These are phyloP conservation scores for Vanderwaltozyma polyspora DNA, from an alignment of 805 yeast species.

Conservation along the genomic window DNA sequence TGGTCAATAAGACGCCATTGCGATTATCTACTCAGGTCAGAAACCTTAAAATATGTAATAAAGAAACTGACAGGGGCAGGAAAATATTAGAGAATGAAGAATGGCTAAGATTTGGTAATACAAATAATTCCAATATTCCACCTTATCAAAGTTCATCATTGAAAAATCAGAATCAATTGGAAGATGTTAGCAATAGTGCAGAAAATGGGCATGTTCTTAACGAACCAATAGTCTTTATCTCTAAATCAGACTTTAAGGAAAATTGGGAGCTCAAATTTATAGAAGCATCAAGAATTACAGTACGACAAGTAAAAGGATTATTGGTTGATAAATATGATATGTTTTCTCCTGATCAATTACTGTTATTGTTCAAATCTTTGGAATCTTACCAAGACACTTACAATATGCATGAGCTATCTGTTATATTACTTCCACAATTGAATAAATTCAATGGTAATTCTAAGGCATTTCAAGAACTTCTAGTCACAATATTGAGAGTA, in stretches of 20 bases:
- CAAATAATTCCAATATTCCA: too few relatives aligned
- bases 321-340: conserved; percentile 3
- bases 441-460: conserved; percentile 1
- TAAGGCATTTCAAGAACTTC: conserved; percentile 4
- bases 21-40: too few relatives aligned
- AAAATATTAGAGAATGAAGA: too few relatives aligned
- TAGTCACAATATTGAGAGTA: conserved; percentile 10
- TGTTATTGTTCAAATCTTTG: conserved; percentile 8
- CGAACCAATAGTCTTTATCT: too few relatives aligned
- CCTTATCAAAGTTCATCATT: too few relatives aligned
- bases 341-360: conserved; percentile 13
- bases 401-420: conserved; percentile 17
- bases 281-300: conserved; percentile 6
- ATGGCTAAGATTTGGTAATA: too few relatives aligned
- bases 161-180: too few relatives aligned
- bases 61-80: too few relatives aligned
- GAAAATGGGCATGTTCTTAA: too few relatives aligned
- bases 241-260: conserved; percentile 1
- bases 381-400: conserved; percentile 1
- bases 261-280: conserved; percentile 12
- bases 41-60: too few relatives aligned
- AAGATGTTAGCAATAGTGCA: too few relatives aligned
- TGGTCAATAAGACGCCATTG: too few relatives aligned
- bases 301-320: conserved; percentile 5
- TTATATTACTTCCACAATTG: conserved; percentile 6